A percentile compares a stretch with the other conserved stretches of the same genome.
phyloP scores from a whole-genome alignment of 2,329 filamentous ascomycete species.

The Truncatella angustata region DNA sequence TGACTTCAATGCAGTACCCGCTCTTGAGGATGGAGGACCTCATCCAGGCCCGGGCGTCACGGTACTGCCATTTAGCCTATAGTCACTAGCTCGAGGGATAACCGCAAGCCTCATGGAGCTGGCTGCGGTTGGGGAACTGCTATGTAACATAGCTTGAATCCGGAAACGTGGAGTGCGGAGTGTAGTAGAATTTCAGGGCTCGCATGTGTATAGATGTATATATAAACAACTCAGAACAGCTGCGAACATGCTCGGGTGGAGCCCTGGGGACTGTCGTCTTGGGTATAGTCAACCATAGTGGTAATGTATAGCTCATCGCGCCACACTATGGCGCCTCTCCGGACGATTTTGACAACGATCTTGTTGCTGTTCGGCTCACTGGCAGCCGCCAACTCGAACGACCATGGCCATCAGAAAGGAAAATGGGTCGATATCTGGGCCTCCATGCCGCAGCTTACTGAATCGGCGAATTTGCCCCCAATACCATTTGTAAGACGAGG shows the following conservation, averaged over 20 bases:
- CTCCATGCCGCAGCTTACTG: slow-evolving; percentile 61
- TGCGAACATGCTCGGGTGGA: no score
- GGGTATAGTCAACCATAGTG: neutral
- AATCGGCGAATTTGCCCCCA: slow-evolving; percentile 56
- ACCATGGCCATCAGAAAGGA: slow-evolving; percentile 15
- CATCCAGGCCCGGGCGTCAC: neutral
- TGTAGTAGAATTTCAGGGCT: no score
- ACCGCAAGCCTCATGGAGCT: neutral
- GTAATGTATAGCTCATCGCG: neutral
- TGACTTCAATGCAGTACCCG: neutral
- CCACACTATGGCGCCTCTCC: neutral
- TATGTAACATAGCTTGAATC: neutral
- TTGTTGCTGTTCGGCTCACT: neutral
- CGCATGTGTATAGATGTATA: neutral
- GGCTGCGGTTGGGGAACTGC: neutral
- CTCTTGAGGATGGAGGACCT: neutral
- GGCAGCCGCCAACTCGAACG: neutral
- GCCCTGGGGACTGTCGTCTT: no score
- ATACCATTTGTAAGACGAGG: slow-evolving; percentile 46
- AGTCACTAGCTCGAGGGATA: neutral
- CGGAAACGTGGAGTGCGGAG: neutral
- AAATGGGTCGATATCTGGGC: slow-evolving; percentile 64
- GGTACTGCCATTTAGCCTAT: neutral
- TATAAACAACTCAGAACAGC: neutral
- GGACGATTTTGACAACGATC: neutral